Conservation (phyloP, 148 eudicot genomes). For the Talinum fruticosum region DNA sequence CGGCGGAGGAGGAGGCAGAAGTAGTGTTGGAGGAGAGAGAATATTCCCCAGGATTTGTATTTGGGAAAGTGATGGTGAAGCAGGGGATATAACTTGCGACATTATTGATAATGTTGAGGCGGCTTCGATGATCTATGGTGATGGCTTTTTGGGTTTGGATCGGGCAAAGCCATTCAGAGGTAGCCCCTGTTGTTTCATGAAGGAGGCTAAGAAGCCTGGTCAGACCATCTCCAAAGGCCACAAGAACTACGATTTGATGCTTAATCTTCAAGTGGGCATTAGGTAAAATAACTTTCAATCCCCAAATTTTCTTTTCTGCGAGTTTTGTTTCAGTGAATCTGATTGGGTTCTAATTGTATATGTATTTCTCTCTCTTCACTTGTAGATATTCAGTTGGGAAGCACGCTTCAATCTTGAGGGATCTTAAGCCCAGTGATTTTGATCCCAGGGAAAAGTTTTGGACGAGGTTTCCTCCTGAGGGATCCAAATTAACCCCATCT, state of each 20-base stretch:
- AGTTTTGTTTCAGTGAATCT: background rate
- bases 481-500: conserved; percentile 78
- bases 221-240: conserved; percentile 75
- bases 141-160: conserved; percentile 38
- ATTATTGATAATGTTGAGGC: conserved; percentile 71
- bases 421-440: conserved; percentile 67
- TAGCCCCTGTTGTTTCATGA: conserved; percentile 55
- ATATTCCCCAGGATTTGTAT: conserved; percentile 61
- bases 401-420: conserved; percentile 63
- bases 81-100: conserved; percentile 87
- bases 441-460: conserved; percentile 91
- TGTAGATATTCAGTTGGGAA: conserved; percentile 78
- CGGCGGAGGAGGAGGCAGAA: conserved; percentile 29
- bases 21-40: conserved; percentile 38
- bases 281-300: conserved; percentile 36
- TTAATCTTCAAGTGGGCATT: conserved; percentile 84
- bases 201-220: conserved; percentile 82
- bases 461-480: conserved; percentile 93
- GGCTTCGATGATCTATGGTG: conserved; percentile 53
- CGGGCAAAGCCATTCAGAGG: conserved; percentile 12
- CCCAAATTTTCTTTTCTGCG: background rate
- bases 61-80: conserved; percentile 78
- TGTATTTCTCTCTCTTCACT: background rate
- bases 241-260: conserved; percentile 81
- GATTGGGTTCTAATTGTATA: background rate